Evolutionary conservation across 208 protist genomes (phyloP), one percentile per base, ranked within the genome.

Genomic region (Acanthamoeba lenticulata): DNA sequence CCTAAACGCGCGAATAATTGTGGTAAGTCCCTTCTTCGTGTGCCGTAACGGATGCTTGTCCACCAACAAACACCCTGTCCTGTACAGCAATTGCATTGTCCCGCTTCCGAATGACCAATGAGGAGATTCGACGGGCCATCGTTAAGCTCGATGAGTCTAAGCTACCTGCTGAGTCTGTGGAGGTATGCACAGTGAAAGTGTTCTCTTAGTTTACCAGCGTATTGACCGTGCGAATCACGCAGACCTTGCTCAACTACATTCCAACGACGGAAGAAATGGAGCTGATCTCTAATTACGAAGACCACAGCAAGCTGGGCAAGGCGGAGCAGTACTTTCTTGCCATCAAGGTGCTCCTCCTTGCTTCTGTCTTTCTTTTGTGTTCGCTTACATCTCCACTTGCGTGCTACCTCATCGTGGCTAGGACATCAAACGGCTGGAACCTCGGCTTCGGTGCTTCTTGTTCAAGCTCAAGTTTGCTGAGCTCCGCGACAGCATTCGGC

Each of bases 321-420:
- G 86, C 86, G 4, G 86, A 92, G 60, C 47, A 92, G 86, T 92
- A 55, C 86, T 92, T 92, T 52, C 7, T 81, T 15, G 86, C 95
- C 88, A 34, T 74, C 36, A 44, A 45, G 55, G 55, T 67, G 45
- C 27, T 32, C 24, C 15, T 49, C 52, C 52, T 60, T 60, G 21
- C 11, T 21, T 60, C 15, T 60, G 52, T 60, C 11, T n/a, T 38
- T 27, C 32, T n/a, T 65, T 0, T 15, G 2, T n/a, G 27, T 24
- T 7, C 13, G 17, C 15, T 24, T 0, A 0, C 2, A 1, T 57
- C 15, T 57, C 17, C 19, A n/a, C 15, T 13, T 79, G 11, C 7
- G 34, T 24, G 3, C 5, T 29, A 21, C 0, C 13, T 57, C 0
- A 42, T 85, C 0, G 0, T 49, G 27, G 9, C 24, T 32, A 77